Evolutionary conservation across 495 filamentous ascomycete species (phyloP), one percentile per base, ranked within the genome.

Genomic region (Aspergillus hancockii): DNA sequence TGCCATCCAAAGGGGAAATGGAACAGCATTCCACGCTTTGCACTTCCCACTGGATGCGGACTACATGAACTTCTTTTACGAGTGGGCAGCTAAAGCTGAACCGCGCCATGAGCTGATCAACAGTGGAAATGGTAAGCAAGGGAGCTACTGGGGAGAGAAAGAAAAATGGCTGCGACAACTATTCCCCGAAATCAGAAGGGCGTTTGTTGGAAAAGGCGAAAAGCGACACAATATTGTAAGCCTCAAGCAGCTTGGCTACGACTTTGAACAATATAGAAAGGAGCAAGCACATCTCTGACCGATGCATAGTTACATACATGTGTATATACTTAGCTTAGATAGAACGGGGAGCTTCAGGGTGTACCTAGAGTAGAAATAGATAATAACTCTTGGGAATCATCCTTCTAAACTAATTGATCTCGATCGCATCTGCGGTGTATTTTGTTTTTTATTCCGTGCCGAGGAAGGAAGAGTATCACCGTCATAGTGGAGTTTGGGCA

Each of bases 41-140:
- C 78, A 79, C 2, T 94, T 85, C 65, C 89, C 90, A 0, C 79
- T 82, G 50, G 93, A 97, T 70, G 88, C 83, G 0, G 79, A 88
- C 10, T 95, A 95, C 58, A 83, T 96, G 66, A 92, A 96, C 64
- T 71, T 78, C 53, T 54, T 93, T 9, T 77, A 88, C 57, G 79
- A 83, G 16, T 88, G 88, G 85, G 79, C 87, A 0, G 36, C 63
- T 8, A 60, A 63, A 45, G 85, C 88, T 18, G 49, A 63, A 14
- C 40, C 60, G 30, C 75, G 67, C 23, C 64, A 64, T 23, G 79
- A 70, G 6, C 66, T 85, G 16, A 71, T 69, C 21, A 76, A 80
- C 49, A 69, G 77, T 19, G 80, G 71, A n/a, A 69, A 70, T 54
- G 85, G 87, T 10, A 92, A 92, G 67, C 68, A 73, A 55, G 84